phyloP scores from a whole-genome alignment of 257 asterid species.

The Penstemon eatonii region DNA sequence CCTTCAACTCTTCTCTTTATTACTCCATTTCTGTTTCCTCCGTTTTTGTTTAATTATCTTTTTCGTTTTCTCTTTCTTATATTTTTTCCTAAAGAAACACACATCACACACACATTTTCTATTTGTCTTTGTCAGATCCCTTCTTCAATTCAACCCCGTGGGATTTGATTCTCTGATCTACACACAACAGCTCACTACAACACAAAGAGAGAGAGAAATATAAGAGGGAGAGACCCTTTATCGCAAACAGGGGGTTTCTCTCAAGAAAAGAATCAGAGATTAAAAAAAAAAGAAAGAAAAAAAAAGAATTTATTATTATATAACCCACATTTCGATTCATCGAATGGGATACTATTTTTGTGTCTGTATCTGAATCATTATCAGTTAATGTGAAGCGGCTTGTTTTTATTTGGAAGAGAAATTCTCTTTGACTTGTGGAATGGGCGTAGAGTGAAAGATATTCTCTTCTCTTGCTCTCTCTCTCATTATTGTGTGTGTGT shows the following conservation, averaged over 20 bases:
- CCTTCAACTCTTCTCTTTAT: conserved; percentile 28
- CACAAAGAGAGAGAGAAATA: conserved; percentile 25
- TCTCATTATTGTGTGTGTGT: conserved; percentile 31
- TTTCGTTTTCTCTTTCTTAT: background rate
- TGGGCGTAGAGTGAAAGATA: conserved; percentile 31
- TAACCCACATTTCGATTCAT: conserved; percentile 28
- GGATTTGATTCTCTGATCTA: conserved; percentile 45
- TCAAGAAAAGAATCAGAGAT: conserved; percentile 47
- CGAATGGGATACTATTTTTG: conserved; percentile 12
- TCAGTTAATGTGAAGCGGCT: conserved; percentile 33
- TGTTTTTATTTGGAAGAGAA: conserved; percentile 21
- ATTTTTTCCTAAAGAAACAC: background rate
- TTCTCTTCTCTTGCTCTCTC: conserved; percentile 29
- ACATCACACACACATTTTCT: background rate
- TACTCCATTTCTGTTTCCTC: background rate
- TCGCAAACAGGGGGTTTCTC: conserved; percentile 44
- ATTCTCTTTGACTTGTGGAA: conserved; percentile 37
- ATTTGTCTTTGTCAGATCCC: conserved; percentile 46
- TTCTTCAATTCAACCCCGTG: conserved; percentile 37
- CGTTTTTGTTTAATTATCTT: background rate
- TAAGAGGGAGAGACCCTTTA: conserved; percentile 38
- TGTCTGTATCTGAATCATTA: conserved; percentile 43
- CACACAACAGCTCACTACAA: conserved; percentile 31
- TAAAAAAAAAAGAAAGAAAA: background rate
- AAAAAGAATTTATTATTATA: conserved; percentile 16